Evolutionary conservation across 1,284 basidiomycete species (phyloP).

Genomic region (Mycosarcoma mackinlayi): DNA sequence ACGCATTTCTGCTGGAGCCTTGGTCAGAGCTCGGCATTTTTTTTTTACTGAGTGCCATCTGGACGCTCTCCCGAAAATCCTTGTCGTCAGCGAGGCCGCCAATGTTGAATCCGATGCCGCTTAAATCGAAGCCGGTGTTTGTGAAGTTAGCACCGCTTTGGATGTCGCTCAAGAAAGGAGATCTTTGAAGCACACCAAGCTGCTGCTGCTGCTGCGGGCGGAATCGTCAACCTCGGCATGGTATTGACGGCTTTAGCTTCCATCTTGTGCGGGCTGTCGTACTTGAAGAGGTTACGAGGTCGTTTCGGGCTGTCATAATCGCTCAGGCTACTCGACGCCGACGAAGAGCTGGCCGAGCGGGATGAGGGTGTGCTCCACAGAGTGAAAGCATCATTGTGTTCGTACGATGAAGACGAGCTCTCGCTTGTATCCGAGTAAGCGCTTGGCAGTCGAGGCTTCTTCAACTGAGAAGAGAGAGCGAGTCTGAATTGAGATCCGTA

Average conservation of each 20-base stretch:
- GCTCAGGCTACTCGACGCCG: conserved; percentile 15
- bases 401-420: conserved; percentile 8
- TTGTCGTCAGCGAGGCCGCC: conserved; percentile 5
- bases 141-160: background rate
- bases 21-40: background rate
- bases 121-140: conserved; percentile 6
- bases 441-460: conserved; percentile 27
- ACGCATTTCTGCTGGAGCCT: background rate
- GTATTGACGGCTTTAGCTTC: conserved; percentile 2
- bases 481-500: conserved; percentile 12
- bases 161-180: conserved; percentile 17
- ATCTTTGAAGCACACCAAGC: too few species aligned
- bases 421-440: conserved; percentile 7
- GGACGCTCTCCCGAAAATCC: conserved; percentile 19
- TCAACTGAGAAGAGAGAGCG: conserved; percentile 5
- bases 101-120: conserved; percentile 15
- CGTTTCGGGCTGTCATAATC: conserved; percentile 19
- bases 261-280: conserved; percentile 13
- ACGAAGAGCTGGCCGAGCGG: conserved; percentile 26
- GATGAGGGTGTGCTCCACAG: conserved; percentile 26
- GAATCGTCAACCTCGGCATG: conserved; percentile 39
- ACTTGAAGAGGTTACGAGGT: conserved; percentile 21
- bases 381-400: conserved; percentile 11
- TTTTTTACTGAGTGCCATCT: conserved; percentile 15
- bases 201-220: background rate